These are phyloP conservation scores for Sechiopsis laciniata DNA, from an alignment of 306 rosid genomes.

Conservation along the genomic window DNA sequence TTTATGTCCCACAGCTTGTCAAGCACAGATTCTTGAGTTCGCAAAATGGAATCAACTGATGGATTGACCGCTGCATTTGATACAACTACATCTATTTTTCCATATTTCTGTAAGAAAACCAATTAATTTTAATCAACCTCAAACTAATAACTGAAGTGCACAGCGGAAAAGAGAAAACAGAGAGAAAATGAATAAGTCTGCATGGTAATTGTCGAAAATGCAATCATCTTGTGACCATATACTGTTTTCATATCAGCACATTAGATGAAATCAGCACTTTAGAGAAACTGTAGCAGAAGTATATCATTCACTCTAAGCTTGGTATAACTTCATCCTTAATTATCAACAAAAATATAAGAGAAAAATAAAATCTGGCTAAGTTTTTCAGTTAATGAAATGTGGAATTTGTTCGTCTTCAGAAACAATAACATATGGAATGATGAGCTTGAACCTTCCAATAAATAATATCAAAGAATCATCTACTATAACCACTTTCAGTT, in stretches of 20 bases:
- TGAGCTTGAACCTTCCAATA: neutral
- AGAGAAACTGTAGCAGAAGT: neutral
- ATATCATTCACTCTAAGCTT: neutral
- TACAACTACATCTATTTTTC: constrained; percentile 78
- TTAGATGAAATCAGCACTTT: neutral
- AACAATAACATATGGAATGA: neutral
- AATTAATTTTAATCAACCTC: constrained; percentile 19
- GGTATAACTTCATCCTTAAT: neutral
- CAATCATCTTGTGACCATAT: neutral
- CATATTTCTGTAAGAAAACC: constrained; percentile 63
- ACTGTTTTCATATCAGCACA: neutral
- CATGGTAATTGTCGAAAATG: neutral
- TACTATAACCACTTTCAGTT: constrained; percentile 6
- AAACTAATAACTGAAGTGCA: neutral
- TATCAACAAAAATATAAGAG: neutral
- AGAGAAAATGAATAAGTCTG: neutral
- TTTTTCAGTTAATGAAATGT: neutral
- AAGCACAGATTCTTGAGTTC: constrained; percentile 57
- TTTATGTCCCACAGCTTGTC: constrained; percentile 96
- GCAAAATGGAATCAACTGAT: constrained; percentile 54
- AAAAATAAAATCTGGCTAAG: neutral
- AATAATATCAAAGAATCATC: neutral
- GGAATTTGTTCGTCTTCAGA: neutral
- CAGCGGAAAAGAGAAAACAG: neutral
- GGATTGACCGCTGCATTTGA: constrained; percentile 98